Evolutionary conservation across 2,329 filamentous ascomycete species (phyloP).

Genomic region (Diaporthe citrichinensis): DNA sequence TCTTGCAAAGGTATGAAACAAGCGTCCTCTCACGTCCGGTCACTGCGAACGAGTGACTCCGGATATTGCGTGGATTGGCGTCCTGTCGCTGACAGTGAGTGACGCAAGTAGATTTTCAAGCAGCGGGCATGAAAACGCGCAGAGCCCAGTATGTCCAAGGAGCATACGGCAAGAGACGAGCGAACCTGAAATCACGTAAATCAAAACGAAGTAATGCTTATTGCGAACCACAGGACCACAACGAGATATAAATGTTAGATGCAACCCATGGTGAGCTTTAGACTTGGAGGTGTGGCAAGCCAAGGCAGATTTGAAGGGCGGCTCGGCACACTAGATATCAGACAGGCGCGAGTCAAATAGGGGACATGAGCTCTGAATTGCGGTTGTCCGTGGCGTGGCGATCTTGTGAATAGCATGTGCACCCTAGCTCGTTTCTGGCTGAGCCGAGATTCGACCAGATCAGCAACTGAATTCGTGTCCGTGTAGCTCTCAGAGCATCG

Average conservation of each 20-base stretch:
- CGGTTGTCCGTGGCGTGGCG: conserved; percentile 22
- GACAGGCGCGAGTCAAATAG: conserved; percentile 25
- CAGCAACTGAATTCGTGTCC: conserved; percentile 7
- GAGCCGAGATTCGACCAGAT: conserved; percentile 23
- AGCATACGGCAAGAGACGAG: not conserved
- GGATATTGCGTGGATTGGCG: not conserved
- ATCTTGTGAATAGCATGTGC: conserved; percentile 24
- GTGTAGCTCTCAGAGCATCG: conserved; percentile 1
- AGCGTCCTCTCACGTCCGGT: not conserved
- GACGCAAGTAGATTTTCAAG: not conserved
- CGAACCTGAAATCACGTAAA: not conserved
- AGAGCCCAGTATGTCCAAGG: no score
- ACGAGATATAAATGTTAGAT: not conserved
- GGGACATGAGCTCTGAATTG: conserved; percentile 1
- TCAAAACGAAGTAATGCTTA: not conserved
- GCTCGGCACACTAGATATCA: conserved; percentile 7
- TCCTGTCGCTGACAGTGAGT: not conserved
- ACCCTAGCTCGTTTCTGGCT: conserved; percentile 4
- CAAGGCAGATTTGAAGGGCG: conserved; percentile 8
- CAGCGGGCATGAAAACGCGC: not conserved
- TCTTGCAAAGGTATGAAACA: no score
- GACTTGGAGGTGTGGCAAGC: conserved; percentile 8
- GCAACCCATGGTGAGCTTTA: not conserved
- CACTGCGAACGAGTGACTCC: conserved; percentile 8
- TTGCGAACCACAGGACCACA: not conserved